Evolutionary conservation across 225 moss, liverwort and hornwort genomes (phyloP).

Genomic region (Marchantia polymorpha): DNA sequence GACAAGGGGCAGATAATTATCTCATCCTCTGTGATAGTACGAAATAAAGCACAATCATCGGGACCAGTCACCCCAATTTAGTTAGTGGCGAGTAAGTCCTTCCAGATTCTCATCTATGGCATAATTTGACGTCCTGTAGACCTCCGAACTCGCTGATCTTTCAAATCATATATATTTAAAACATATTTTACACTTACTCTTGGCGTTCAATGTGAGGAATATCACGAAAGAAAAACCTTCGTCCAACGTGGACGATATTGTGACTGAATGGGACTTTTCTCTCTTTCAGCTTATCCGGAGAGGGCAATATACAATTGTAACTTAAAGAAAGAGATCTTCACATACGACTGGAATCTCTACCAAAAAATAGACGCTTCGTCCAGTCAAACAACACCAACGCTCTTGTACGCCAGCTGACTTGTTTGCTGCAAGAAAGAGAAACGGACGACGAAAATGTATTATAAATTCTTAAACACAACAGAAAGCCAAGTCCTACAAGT

Average conservation of each 20-base stretch:
- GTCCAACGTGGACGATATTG: not conserved
- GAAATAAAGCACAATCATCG: too few species aligned
- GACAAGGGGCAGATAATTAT: too few species aligned
- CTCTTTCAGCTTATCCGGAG: not conserved
- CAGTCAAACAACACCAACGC: conserved; percentile 46
- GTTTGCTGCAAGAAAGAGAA: conserved; percentile 38
- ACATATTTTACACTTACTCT: not conserved
- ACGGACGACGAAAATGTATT: not conserved
- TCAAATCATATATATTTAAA: not conserved
- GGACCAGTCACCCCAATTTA: too few species aligned
- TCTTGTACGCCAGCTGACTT: conserved; percentile 51
- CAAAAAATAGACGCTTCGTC: conserved; percentile 47
- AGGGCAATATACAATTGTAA: not conserved
- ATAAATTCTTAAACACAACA: too few species aligned
- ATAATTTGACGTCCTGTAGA: too few species aligned
- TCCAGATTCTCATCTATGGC: too few species aligned
- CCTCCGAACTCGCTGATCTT: too few species aligned
- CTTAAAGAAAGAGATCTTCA: conserved; percentile 9
- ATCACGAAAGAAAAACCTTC: not conserved
- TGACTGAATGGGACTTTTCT: not conserved
- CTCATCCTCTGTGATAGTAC: too few species aligned
- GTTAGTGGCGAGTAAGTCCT: too few species aligned
- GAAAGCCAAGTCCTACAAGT: too few species aligned
- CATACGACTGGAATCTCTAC: conserved; percentile 52
- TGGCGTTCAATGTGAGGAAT: not conserved